Evolutionary conservation across 495 filamentous ascomycete species (phyloP).

Genomic region (Sporormia fimetaria): DNA sequence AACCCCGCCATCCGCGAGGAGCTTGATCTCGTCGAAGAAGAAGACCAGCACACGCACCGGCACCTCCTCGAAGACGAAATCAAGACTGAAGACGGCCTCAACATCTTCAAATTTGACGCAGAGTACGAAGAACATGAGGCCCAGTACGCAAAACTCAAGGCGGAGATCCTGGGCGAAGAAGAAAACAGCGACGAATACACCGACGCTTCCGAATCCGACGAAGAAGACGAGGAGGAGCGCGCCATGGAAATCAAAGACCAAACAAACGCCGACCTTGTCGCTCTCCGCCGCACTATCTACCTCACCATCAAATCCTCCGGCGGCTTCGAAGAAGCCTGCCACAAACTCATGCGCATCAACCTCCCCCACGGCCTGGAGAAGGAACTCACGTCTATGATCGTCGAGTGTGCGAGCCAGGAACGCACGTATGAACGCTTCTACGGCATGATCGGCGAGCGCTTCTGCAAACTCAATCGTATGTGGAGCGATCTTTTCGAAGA

Average conservation of each 20-base stretch:
- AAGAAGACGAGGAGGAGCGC: slow-evolving; percentile 60
- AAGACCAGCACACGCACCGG: slow-evolving; percentile 90
- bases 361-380: slow-evolving; percentile 79
- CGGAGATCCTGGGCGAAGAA: slow-evolving; percentile 86
- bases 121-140: slow-evolving; percentile 86
- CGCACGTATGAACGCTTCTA: slow-evolving; percentile 95
- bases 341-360: slow-evolving; percentile 61
- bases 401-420: slow-evolving; percentile 92
- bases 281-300: slow-evolving; percentile 87
- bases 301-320: slow-evolving; percentile 92
- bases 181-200: slow-evolving; percentile 62
- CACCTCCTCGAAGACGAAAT: slow-evolving; percentile 62
- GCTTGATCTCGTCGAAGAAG: slow-evolving; percentile 89
- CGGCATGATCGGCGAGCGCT: slow-evolving; percentile 84
- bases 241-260: slow-evolving; percentile 94
- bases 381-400: slow-evolving; percentile 89
- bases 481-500: slow-evolving; percentile 89
- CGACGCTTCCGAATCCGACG: slow-evolving; percentile 67
- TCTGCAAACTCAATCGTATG: slow-evolving; percentile 86
- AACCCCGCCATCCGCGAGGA: slow-evolving; percentile 84
- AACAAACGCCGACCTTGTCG: slow-evolving; percentile 88
- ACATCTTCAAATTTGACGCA: slow-evolving; percentile 89
- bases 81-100: slow-evolving; percentile 70
- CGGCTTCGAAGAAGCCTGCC: slow-evolving; percentile 88
- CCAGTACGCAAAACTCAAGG: slow-evolving; percentile 76